Evolutionary conservation across 108 stramenopile genomes (phyloP), one percentile per base, ranked within the genome.

Genomic region (Cyclostephanos tholiformis): DNA sequence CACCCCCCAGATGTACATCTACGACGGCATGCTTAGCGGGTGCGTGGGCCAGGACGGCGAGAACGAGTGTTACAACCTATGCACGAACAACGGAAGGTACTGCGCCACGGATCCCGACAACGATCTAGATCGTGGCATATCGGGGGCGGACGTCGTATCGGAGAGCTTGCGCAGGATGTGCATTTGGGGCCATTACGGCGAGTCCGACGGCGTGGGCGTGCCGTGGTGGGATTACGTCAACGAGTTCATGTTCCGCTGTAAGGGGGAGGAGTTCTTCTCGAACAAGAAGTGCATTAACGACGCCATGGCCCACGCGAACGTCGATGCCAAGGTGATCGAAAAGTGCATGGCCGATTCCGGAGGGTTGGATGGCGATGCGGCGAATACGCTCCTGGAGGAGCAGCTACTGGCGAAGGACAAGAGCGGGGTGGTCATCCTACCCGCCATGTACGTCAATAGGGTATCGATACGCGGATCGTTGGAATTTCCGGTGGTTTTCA

Each of bases 81-180:
- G 97, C 76, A 98, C 97, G 55, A 97, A 97, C 76, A 69, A 86
- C 63, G 97, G 97, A 11, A 77, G 96, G 43, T 98, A 98, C 66
- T 97, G 97, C 83, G 86, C 86, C 66, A 86, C 88, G 11, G 95
- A 97, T 52, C 94, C 93, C 4, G 93, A 94, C 66, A 89, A 88
- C 72, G 86, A 91, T 69, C 72, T 86, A 35, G 81, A 89, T 67
- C 50, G 67, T 12, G 91, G 90, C 23, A 85, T 97, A 41, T 72
- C 79, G 26, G 97, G 97, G 10, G 86, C 85, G 23, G 95, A 97
- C 66, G 89, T 98, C 12, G 91, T 98, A 38, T 63, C 50, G 56
- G 98, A 97, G 82, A 81, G 76, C 39, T 71, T 98, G 72, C 79
- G 96, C 22, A 82, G 95, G 27, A 84, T 91, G 71, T 97, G 96